phyloP scores from a whole-genome alignment of 768 basidiomycete species.

The Podaxis sp. region DNA sequence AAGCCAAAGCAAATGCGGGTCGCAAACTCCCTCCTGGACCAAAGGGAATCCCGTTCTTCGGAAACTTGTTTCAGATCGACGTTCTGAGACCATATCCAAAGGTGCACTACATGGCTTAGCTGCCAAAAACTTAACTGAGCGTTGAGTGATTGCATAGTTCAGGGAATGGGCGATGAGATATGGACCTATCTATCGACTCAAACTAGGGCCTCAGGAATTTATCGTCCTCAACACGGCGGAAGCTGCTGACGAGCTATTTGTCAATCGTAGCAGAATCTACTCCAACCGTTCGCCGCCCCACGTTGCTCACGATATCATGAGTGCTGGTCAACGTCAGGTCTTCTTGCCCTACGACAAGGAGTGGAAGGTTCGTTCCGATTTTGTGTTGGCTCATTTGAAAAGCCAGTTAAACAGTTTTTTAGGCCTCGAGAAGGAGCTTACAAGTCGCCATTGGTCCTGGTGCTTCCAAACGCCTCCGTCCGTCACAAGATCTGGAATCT shows the following conservation, averaged over 20 bases:
- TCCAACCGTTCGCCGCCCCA: constrained; percentile 29
- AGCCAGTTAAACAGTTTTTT: not conserved
- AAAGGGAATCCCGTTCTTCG: constrained; percentile 28
- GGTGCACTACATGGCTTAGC: constrained; percentile 12
- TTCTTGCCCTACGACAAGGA: constrained; percentile 28
- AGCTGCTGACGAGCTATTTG: constrained; percentile 25
- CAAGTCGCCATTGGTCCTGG: constrained; percentile 25
- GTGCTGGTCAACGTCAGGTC: constrained; percentile 26
- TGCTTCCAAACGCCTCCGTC: constrained; percentile 24
- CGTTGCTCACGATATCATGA: constrained; percentile 32
- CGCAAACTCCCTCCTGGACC: constrained; percentile 30
- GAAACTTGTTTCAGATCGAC: constrained; percentile 32
- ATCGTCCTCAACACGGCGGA: constrained; percentile 28
- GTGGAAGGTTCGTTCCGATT: constrained; percentile 25
- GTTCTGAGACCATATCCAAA: constrained; percentile 26
- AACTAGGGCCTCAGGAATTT: constrained; percentile 25
- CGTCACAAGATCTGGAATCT: constrained; percentile 27
- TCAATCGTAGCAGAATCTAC: constrained; percentile 25
- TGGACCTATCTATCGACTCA: constrained; percentile 28
- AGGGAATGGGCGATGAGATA: constrained; percentile 28
- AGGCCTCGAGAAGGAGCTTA: constrained; percentile 24
- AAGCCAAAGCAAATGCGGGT: constrained; percentile 2
- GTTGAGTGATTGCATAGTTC: constrained; percentile 18
- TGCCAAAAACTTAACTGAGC: not conserved
- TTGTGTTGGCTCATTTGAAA: not conserved